These are phyloP conservation scores for Collybiopsis luxurians DNA, from an alignment of 768 basidiomycete species.

Conservation along the genomic window DNA sequence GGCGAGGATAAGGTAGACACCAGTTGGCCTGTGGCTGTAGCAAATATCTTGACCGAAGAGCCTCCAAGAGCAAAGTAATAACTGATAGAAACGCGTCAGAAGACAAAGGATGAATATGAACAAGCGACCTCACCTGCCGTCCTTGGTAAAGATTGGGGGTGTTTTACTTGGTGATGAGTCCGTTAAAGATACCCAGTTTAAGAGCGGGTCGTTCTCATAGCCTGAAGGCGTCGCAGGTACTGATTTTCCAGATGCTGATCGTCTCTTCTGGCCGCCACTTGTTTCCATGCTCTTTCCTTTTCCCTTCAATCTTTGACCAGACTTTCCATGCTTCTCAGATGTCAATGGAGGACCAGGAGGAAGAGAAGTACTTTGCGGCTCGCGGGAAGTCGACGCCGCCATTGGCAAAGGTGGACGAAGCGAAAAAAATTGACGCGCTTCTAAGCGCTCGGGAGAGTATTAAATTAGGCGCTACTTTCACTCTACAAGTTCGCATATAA, in stretches of 20 bases:
- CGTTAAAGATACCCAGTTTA: slow-evolving; percentile 73
- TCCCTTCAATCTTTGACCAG: slow-evolving; percentile 47
- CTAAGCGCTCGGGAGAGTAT: neutral
- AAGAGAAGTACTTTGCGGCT: slow-evolving; percentile 32
- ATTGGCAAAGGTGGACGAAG: slow-evolving; percentile 29
- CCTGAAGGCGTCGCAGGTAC: slow-evolving; percentile 6
- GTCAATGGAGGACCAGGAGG: slow-evolving; percentile 22
- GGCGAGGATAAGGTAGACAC: slow-evolving; percentile 77
- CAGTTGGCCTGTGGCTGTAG: slow-evolving; percentile 71
- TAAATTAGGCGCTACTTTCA: neutral
- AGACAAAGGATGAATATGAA: neutral
- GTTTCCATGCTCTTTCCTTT: slow-evolving; percentile 36
- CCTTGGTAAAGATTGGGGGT: slow-evolving; percentile 81
- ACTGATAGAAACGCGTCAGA: slow-evolving; percentile 33
- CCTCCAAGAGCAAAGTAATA: slow-evolving; percentile 89
- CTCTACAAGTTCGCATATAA: too few species aligned
- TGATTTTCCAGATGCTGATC: slow-evolving; percentile 13
- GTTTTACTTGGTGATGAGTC: slow-evolving; percentile 62
- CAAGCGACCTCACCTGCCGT: slow-evolving; percentile 66
- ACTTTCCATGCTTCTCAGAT: slow-evolving; percentile 14
- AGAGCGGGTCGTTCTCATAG: slow-evolving; percentile 27
- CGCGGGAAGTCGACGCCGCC: slow-evolving; percentile 42
- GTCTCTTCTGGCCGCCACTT: slow-evolving; percentile 18
- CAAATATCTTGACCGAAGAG: slow-evolving; percentile 82
- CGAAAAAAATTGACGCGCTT: slow-evolving; percentile 2